Base-by-base conservation (phyloP, 1,284 basidiomycete genomes). In the Pseudozyma flocculosa region DNA sequence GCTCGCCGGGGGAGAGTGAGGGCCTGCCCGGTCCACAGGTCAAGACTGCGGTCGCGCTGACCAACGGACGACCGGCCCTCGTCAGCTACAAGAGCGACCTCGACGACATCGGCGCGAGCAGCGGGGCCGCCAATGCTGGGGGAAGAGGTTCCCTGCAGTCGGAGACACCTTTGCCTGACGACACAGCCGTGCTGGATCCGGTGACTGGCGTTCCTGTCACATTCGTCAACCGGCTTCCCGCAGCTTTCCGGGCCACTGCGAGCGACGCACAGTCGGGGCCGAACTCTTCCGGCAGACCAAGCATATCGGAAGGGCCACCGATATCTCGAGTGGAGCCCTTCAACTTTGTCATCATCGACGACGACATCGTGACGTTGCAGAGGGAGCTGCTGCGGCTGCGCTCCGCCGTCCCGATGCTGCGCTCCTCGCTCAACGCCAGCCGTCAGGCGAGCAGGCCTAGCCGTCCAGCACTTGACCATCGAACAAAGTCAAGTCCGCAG, bases 341-440 rank as follows among this genome's bases (percentile, higher is more conserved):
- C 58, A 65, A 49, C 50, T 72, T 64, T 37, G 58, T 72, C 34
- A 58, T 72, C 29, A 70, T 72, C 44, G 70, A 72, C 36, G 70
- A 72, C 46, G 70, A 72, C 49, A 57, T 70, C 26, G 67, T 59
- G 8, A 64, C 58, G 2, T 40, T 72, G 37, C 70, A 72, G 39
- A 54, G 59, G 32, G 67, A 72, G 49, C 50, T 72, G 11, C 43
- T 72, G 9, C 61, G 64, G 22, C 55, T 72, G 14, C 67, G 60
- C 14, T 72, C 70, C 3, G 70, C 67, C 3, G 54, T 70, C 11
- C 59, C 70, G 1, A 19, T 70, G 21, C 54, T 72, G 22, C 55
- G 56, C 14, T 64, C 66, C 11, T 64, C 67, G 14, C 26, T 46
- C 54, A 11, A 34, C 48, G 7, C 40, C 43, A 5, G 13, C 21